Conservation (phyloP, 2,329 filamentous ascomycete genomes). For the Fusarium sp. region DNA sequence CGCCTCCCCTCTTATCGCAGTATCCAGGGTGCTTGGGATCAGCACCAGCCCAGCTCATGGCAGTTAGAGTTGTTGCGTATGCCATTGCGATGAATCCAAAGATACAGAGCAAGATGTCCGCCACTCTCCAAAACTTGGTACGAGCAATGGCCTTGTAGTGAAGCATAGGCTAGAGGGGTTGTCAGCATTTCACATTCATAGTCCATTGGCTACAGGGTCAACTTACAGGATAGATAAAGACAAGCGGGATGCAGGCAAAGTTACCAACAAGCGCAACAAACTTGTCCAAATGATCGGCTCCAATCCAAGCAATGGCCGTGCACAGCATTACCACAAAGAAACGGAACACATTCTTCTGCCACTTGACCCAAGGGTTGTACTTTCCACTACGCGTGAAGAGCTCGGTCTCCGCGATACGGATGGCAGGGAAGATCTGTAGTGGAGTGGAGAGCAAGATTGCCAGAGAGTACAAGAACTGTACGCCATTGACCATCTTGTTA, state of each 20-base stretch:
- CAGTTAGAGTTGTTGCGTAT: constrained; percentile 89
- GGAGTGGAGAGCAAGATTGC: constrained; percentile 97
- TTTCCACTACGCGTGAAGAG: constrained; percentile 95
- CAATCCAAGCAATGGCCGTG: constrained; percentile 89
- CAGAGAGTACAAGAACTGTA: constrained; percentile 97
- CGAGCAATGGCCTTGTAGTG: constrained; percentile 86
- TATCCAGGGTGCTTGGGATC: constrained; percentile 64
- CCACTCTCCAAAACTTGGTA: constrained; percentile 73
- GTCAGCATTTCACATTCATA: constrained; percentile 49
- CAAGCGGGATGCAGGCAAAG: constrained; percentile 96
- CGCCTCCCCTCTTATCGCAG: constrained; percentile 59
- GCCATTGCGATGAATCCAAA: constrained; percentile 90
- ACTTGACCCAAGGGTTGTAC: constrained; percentile 98
- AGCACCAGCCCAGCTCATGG: constrained; percentile 85
- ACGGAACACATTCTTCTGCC: constrained; percentile 98
- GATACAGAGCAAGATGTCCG: constrained; percentile 81
- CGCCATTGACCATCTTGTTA: constrained; percentile 92
- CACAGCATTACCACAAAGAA: constrained; percentile 93
- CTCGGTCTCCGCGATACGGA: constrained; percentile 94
- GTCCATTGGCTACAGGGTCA: neutral
- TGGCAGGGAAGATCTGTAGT: constrained; percentile 96
- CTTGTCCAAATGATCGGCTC: constrained; percentile 94
- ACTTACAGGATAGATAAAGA: constrained; percentile 97
- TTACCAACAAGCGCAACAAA: constrained; percentile 97
- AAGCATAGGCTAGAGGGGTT: constrained; percentile 79